Base-by-base conservation (phyloP, 2,329 filamentous ascomycete genomes). In the Xylariaceae sp. region DNA sequence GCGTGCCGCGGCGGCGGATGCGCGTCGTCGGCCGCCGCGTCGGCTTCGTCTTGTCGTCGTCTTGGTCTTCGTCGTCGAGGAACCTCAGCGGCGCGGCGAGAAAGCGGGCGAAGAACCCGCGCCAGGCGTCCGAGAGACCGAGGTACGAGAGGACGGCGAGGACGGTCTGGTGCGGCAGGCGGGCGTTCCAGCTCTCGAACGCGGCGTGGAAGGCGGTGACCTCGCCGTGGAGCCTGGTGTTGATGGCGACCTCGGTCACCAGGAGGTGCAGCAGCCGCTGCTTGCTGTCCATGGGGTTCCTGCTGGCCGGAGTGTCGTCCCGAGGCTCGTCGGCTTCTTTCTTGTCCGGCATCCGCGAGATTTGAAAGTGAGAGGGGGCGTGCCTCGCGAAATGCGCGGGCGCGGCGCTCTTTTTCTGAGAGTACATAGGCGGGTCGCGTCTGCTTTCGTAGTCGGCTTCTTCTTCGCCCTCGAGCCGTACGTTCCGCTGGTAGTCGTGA, bases 41-140 rank as follows among this genome's bases (percentile, higher is more conserved):
- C 3, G 61, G 44, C 10, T 60, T 38, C 0, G 60, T 61, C 2
- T 61, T 53, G 1, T 65, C 52, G 3, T 68, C 68, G 31, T 80
- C 75, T 2, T 61, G 53, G 1, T 65, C 52, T 2, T 68, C 68
- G 31, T 80, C 75, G 1, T 73, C 63, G 1, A 58, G 46, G 39
- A 82, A 79, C 34, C 65, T 68, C 25, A 82, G 55, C 0, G 78
- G 77, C 0, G 72, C 67, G 43, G 72, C 63, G 1, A 83, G 63
- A 36, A 77, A 80, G 3, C 59, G 65, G 10, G 52, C 56, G 52
- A 83, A 83, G 50, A 83, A 77, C 5, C 52, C 50, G 2, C 80
- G 47, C 71, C 77, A 80, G 0, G 47, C 53, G 3, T 69, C 51
- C 0, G 72, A 67, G 4, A 83, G 61, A 0, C 75, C 75, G 28